Evolutionary conservation across 1,284 basidiomycete genomes (phyloP).

Genomic region (Ceratobasidium sp.): DNA sequence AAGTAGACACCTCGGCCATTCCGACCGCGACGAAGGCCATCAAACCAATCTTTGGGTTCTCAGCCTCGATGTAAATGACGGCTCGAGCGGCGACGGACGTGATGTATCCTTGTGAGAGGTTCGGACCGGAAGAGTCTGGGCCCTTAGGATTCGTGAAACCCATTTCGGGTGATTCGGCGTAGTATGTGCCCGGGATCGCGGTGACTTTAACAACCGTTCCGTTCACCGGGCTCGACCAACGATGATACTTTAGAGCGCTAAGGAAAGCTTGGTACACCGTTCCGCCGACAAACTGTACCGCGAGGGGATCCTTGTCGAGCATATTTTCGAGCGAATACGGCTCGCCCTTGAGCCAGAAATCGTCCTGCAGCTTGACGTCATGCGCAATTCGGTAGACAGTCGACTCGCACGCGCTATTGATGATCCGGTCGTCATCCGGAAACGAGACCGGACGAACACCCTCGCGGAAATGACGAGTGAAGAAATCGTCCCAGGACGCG

Average conservation of each 20-base stretch:
- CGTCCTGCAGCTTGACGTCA: slow-evolving; percentile 59
- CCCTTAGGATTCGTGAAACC: slow-evolving; percentile 50
- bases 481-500: slow-evolving; percentile 70
- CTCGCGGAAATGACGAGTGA: slow-evolving; percentile 63
- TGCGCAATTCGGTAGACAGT: slow-evolving; percentile 59
- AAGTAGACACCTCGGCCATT: slow-evolving; percentile 72
- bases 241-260: slow-evolving; percentile 65
- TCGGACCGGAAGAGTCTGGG: slow-evolving; percentile 56
- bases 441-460: slow-evolving; percentile 61
- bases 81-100: slow-evolving; percentile 63
- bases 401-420: slow-evolving; percentile 66
- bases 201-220: slow-evolving; percentile 64
- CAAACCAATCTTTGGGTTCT: slow-evolving; percentile 66
- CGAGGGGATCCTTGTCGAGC: slow-evolving; percentile 58
- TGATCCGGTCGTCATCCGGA: slow-evolving; percentile 60
- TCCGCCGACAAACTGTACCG: slow-evolving; percentile 63
- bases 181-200: slow-evolving; percentile 68
- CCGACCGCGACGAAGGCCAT: slow-evolving; percentile 68
- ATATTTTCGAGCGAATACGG: slow-evolving; percentile 64
- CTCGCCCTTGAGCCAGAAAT: slow-evolving; percentile 66
- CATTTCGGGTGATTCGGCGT: slow-evolving; percentile 56
- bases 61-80: slow-evolving; percentile 68
- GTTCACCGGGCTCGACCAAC: slow-evolving; percentile 69
- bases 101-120: slow-evolving; percentile 59
- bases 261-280: slow-evolving; percentile 71